Percentiles rank a stretch among this genome's conserved stretches.
phyloP scores from a whole-genome alignment of 176 grass and related monocot species.

The Carex kokanica region DNA sequence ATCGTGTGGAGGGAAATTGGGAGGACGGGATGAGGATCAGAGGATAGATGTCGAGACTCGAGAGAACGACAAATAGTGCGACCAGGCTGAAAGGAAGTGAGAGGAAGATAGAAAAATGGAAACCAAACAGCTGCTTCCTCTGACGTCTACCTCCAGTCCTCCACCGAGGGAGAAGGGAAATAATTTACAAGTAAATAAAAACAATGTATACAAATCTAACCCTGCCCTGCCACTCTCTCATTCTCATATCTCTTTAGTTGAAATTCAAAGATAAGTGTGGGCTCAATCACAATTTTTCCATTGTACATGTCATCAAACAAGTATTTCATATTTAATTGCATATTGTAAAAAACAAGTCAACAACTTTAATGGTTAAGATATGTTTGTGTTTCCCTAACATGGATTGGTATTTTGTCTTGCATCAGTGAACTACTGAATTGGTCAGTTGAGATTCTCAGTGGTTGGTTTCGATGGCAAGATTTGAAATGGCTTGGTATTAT shows the following conservation, averaged over 20 bases:
- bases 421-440: background rate
- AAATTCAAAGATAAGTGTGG: background rate
- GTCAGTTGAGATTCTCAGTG: too few species aligned
- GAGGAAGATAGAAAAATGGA: background rate
- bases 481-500: background rate
- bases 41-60: constrained; percentile 10
- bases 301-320: background rate
- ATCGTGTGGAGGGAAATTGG: constrained; percentile 42
- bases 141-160: background rate
- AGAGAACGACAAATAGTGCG: constrained; percentile 21
- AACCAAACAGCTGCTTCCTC: constrained; percentile 25
- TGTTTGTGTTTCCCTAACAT: background rate
- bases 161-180: background rate
- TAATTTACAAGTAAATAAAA: background rate
- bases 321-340: background rate
- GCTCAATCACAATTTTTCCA: background rate
- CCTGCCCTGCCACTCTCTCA: too few species aligned
- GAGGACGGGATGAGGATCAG: constrained; percentile 31
- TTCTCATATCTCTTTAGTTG: background rate
- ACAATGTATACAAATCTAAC: background rate
- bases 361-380: background rate
- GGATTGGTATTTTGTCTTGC: background rate
- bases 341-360: background rate
- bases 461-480: too few species aligned
- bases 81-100: background rate